phyloP scores from a whole-genome alignment of 192 early-diverging fungal species.

The Allomyces javanicus region DNA sequence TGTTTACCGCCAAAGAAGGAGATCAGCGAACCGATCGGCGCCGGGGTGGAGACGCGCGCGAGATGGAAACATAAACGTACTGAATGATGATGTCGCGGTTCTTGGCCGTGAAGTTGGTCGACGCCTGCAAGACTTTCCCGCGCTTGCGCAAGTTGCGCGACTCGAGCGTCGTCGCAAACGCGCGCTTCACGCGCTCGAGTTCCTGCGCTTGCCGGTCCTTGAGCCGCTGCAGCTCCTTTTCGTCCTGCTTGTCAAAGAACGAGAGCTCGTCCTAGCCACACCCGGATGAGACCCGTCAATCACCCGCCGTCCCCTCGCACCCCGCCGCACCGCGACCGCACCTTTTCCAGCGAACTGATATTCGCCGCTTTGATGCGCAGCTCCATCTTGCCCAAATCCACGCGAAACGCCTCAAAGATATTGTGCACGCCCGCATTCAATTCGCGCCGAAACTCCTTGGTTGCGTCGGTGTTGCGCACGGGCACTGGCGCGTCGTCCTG shows the following conservation, averaged over 20 bases:
- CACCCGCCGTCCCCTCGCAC: not conserved
- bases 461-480: not conserved
- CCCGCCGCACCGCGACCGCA: not conserved
- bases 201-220: not conserved
- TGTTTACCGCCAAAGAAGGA: too few relatives aligned
- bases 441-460: not conserved
- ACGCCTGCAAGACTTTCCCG: not conserved
- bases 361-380: not conserved
- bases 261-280: not conserved
- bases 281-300: not conserved
- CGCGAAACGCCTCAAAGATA: not conserved
- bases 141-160: not conserved
- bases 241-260: not conserved
- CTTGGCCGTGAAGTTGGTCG: not conserved
- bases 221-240: not conserved
- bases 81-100: not conserved
- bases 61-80: not conserved
- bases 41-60: too few relatives aligned
- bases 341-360: not conserved
- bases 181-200: not conserved
- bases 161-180: not conserved
- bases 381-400: not conserved
- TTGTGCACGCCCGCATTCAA: not conserved
- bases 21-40: too few relatives aligned
- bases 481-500: too few relatives aligned